Percentiles rank a stretch among this genome's conserved stretches.
Conservation (phyloP, 1,284 basidiomycete species). For the Cutaneotrichosporon sp. region DNA sequence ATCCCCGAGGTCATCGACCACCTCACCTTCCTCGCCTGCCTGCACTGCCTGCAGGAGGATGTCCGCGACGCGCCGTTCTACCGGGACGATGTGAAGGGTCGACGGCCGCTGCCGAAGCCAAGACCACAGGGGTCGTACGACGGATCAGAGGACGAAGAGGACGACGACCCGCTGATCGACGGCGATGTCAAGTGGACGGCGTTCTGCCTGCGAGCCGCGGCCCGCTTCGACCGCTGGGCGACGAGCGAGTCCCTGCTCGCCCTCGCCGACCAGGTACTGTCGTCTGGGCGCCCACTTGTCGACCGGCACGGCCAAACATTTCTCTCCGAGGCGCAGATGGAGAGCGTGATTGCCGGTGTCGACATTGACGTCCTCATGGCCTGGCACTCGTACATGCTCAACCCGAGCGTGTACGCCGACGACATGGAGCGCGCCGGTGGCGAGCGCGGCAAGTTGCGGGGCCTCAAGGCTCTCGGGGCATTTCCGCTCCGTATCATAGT, state of each 20-base stretch:
- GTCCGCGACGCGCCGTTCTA: conserved; percentile 13
- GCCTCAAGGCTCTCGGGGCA: conserved; percentile 14
- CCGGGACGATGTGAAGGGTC: not conserved
- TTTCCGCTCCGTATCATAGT: conserved; percentile 29
- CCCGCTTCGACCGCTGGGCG: conserved; percentile 22
- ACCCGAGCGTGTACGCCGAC: conserved; percentile 31
- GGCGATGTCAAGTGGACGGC: conserved; percentile 26
- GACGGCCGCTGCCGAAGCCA: not conserved
- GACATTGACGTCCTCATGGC: conserved; percentile 38
- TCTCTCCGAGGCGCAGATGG: conserved; percentile 5
- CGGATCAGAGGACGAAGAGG: not conserved
- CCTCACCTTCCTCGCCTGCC: conserved; percentile 29
- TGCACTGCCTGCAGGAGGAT: conserved; percentile 25
- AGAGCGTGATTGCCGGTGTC: conserved; percentile 4
- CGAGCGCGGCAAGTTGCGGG: not conserved
- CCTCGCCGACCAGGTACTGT: not conserved
- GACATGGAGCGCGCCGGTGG: conserved; percentile 22
- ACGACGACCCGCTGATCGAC: conserved; percentile 4
- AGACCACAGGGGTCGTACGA: not conserved
- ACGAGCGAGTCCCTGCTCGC: not conserved
- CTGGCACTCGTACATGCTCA: conserved; percentile 46
- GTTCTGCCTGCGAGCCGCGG: conserved; percentile 23
- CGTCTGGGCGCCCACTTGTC: not conserved
- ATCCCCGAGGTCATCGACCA: conserved; percentile 30
- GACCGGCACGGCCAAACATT: not conserved